phyloP scores from a whole-genome alignment of 768 basidiomycete species.

The Leucocoprinus leucothites region DNA sequence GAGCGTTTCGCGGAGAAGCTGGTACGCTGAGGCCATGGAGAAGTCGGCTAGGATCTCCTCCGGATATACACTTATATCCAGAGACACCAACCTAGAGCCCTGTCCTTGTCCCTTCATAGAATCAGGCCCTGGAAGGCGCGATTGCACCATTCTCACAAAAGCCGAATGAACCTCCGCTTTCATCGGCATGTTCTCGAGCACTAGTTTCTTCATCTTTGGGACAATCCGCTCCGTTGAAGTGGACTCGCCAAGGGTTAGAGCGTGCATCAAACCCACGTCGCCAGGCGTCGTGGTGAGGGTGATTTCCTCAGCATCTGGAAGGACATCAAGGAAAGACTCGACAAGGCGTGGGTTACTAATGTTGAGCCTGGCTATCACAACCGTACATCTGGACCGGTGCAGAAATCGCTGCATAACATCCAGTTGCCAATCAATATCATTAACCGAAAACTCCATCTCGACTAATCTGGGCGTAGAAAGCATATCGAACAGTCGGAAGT shows the following conservation, averaged over 20 bases:
- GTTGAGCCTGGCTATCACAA: neutral
- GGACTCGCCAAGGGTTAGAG: conserved; percentile 1
- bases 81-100: neutral
- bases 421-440: neutral
- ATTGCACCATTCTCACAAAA: neutral
- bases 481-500: neutral
- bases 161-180: neutral
- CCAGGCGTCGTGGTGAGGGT: neutral
- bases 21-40: neutral
- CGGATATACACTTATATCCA: neutral
- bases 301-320: neutral
- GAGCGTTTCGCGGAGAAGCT: neutral
- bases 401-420: neutral
- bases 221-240: neutral
- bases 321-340: neutral
- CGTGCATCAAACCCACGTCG: neutral
- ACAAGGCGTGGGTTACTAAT: neutral
- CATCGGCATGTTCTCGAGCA: neutral
- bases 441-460: neutral
- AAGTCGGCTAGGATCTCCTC: too few relatives aligned
- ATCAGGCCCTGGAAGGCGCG: neutral
- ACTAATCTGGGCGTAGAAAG: neutral
- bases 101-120: neutral
- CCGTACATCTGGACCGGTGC: neutral
- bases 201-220: neutral